Percentiles rank a stretch among this genome's conserved stretches.
Conservation (phyloP, 208 protist species). For the Sergeia podlipaevii region DNA sequence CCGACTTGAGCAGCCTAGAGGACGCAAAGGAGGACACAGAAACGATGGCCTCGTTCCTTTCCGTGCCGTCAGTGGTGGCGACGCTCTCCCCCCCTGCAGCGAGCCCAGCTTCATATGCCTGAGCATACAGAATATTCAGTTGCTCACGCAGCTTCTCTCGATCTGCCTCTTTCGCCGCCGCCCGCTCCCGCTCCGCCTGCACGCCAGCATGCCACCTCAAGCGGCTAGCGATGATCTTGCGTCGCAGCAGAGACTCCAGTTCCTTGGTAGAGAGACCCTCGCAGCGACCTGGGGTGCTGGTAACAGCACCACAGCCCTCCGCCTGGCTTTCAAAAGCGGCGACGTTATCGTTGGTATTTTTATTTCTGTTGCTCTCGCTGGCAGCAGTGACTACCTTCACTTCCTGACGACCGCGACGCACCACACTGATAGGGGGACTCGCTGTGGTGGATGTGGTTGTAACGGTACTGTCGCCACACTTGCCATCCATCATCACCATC, state of each 20-base stretch:
- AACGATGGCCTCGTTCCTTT: conserved; percentile 7
- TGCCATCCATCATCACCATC: no score
- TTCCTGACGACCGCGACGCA: background rate
- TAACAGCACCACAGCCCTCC: no score
- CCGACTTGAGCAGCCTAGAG: background rate
- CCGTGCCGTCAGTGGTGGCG: background rate
- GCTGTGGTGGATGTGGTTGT: background rate
- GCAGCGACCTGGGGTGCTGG: conserved; percentile 13
- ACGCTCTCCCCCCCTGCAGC: background rate
- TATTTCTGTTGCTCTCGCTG: no score
- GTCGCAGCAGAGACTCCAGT: conserved; percentile 45
- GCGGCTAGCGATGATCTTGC: conserved; percentile 47
- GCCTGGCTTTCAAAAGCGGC: no score
- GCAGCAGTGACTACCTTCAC: background rate
- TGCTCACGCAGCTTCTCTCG: conserved; percentile 17
- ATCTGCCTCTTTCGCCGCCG: conserved; percentile 22
- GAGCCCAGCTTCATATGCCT: conserved; percentile 14
- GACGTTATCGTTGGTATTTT: no score
- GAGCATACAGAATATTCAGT: conserved; percentile 45
- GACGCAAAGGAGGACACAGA: background rate
- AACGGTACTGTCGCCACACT: no score
- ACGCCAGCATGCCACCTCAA: conserved; percentile 26
- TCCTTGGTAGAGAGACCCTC: conserved; percentile 35
- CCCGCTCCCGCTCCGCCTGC: conserved; percentile 23
- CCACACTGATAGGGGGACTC: background rate